phyloP scores from a whole-genome alignment of 2,329 filamentous ascomycete species.

The Alternaria alternata region DNA sequence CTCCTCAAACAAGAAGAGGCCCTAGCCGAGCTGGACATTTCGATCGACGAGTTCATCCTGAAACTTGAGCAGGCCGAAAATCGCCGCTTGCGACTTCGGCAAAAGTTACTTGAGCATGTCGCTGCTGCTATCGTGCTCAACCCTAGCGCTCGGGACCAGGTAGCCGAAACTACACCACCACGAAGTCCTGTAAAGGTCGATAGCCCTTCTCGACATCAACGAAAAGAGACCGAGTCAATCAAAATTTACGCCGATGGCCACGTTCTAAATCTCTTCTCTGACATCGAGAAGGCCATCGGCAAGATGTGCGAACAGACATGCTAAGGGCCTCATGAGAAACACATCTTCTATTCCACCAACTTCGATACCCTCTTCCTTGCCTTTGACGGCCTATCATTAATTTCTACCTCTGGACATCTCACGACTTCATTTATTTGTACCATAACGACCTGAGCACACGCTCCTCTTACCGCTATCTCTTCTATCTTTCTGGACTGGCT shows the following conservation, averaged over 20 bases:
- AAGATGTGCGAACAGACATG: conserved; percentile 54
- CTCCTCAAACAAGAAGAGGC: conserved; percentile 83
- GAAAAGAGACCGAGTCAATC: conserved; percentile 53
- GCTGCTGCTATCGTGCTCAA: conserved; percentile 67
- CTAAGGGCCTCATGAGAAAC: conserved; percentile 30
- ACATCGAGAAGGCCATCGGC: conserved; percentile 54
- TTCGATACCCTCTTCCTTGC: conserved; percentile 19
- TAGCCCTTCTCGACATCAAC: conserved; percentile 43
- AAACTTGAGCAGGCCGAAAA: conserved; percentile 86
- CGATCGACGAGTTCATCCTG: conserved; percentile 80
- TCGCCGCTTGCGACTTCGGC: conserved; percentile 74
- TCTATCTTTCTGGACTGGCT: conserved; percentile 16
- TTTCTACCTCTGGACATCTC: conserved; percentile 15
- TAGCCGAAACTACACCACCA: conserved; percentile 49
- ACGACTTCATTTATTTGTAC: conserved; percentile 30
- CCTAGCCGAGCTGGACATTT: conserved; percentile 76
- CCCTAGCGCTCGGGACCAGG: conserved; percentile 36
- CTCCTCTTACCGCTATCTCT: conserved; percentile 24
- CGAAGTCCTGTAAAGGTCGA: conserved; percentile 50
- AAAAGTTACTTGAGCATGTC: conserved; percentile 83
- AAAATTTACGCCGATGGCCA: conserved; percentile 55
- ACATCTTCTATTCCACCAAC: conserved; percentile 11
- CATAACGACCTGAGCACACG: conserved; percentile 39
- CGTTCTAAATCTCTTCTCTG: conserved; percentile 52
- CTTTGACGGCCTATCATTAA: conserved; percentile 34